Conservation (phyloP, 345 rosid species). For the Corymbia maculata region DNA sequence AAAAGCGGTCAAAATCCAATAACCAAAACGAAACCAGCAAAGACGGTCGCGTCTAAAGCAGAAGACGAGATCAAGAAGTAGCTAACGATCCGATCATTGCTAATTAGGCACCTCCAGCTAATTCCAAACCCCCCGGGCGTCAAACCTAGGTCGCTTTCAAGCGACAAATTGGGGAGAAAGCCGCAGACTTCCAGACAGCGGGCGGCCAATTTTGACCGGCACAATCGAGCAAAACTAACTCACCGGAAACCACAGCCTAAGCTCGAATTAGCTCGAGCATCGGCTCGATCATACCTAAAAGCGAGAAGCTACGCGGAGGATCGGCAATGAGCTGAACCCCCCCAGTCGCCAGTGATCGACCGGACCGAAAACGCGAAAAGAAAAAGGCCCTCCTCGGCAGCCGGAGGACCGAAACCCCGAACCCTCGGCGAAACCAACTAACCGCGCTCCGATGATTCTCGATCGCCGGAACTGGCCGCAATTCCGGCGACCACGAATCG, state of each 20-base stretch:
- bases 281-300: background rate
- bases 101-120: background rate
- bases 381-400: background rate
- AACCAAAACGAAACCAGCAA: background rate
- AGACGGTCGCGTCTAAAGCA: background rate
- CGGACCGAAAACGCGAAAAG: background rate
- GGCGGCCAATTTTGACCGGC: background rate
- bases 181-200: background rate
- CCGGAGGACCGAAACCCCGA: background rate
- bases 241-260: background rate
- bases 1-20: background rate
- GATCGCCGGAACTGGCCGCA: background rate
- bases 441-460: background rate
- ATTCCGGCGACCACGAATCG: background rate
- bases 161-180: background rate
- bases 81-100: background rate
- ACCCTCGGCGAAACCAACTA: background rate
- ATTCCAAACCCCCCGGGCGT: background rate
- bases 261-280: background rate
- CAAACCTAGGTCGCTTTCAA: background rate
- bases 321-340: background rate
- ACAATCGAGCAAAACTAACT: background rate
- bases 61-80: background rate
- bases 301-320: background rate
- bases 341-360: background rate